phyloP scores from a whole-genome alignment of 1,284 basidiomycete species.

The Tylopilus orsonianus region DNA sequence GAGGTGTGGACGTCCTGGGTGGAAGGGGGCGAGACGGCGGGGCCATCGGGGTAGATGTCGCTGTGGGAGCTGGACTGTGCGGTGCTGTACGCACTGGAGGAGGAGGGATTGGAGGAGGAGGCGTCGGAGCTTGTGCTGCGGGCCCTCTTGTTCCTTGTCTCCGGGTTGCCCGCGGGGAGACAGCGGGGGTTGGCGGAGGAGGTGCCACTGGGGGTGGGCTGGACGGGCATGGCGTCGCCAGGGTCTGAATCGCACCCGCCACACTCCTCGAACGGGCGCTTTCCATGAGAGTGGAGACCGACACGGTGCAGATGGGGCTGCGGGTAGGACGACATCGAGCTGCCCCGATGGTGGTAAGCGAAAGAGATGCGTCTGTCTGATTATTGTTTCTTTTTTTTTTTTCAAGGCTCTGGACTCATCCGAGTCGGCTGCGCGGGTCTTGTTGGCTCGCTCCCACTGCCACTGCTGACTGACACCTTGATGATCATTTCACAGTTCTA shows the following conservation, averaged over 20 bases:
- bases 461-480: too few relatives aligned
- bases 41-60: slow-evolving; percentile 24
- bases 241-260: slow-evolving; percentile 35
- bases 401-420: slow-evolving; percentile 1
- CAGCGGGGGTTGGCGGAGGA: slow-evolving; percentile 26
- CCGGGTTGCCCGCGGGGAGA: too few relatives aligned
- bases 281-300: slow-evolving; percentile 28
- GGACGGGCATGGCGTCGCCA: slow-evolving; percentile 28
- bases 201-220: slow-evolving; percentile 31
- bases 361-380: neutral
- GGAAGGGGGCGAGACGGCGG: slow-evolving; percentile 14
- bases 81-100: slow-evolving; percentile 34
- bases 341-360: slow-evolving; percentile 21
- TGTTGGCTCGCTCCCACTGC: slow-evolving; percentile 8
- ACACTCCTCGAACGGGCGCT: slow-evolving; percentile 35
- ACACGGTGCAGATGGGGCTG: slow-evolving; percentile 28
- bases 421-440: slow-evolving; percentile 10
- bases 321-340: slow-evolving; percentile 28
- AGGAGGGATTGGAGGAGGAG: slow-evolving; percentile 25
- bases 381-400: slow-evolving; percentile 9
- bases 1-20: slow-evolving; percentile 49
- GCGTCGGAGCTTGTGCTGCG: slow-evolving; percentile 34
- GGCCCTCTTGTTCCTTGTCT: slow-evolving; percentile 32
- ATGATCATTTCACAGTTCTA: too few relatives aligned
- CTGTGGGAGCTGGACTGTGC: slow-evolving; percentile 35